Percentiles rank a stretch among this genome's conserved stretches.
Evolutionary conservation across 306 rosid genomes (phyloP).

Genomic region (Lathyrus tuberosus): DNA sequence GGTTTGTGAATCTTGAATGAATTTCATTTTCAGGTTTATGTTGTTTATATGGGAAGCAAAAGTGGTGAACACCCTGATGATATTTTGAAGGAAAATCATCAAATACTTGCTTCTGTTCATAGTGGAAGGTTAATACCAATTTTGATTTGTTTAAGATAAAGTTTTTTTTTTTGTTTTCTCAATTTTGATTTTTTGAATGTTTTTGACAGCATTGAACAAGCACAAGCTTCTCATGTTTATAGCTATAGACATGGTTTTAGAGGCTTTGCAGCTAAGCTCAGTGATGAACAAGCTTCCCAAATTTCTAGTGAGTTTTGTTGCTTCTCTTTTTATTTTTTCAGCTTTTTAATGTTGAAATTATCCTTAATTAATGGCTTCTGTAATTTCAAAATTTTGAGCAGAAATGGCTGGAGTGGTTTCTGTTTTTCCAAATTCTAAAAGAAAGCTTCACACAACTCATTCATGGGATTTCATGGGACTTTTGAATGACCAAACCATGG

Average conservation of each 20-base stretch:
- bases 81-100: conserved; percentile 57
- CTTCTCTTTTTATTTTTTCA: not conserved
- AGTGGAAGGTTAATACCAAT: conserved; percentile 51
- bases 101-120: conserved; percentile 75
- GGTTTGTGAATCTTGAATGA: conserved; percentile 29
- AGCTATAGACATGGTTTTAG: conserved; percentile 72
- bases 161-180: not conserved
- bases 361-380: conserved; percentile 10
- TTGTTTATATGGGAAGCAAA: conserved; percentile 86
- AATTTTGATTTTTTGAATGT: conserved; percentile 1
- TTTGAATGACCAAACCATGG: conserved; percentile 69
- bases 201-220: conserved; percentile 61
- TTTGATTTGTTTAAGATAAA: conserved; percentile 7
- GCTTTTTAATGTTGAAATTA: conserved; percentile 1
- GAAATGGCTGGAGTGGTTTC: conserved; percentile 81
- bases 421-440: conserved; percentile 76
- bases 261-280: conserved; percentile 86
- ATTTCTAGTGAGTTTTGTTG: conserved; percentile 60
- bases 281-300: conserved; percentile 65
- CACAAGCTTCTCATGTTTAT: conserved; percentile 73
- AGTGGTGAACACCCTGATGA: conserved; percentile 63
- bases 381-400: conserved; percentile 48
- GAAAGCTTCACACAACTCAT: conserved; percentile 83
- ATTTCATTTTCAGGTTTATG: conserved; percentile 64
- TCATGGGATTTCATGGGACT: conserved; percentile 97